Base-by-base conservation (phyloP, 78 protist species). In the Tieghemostelium lacteum region DNA sequence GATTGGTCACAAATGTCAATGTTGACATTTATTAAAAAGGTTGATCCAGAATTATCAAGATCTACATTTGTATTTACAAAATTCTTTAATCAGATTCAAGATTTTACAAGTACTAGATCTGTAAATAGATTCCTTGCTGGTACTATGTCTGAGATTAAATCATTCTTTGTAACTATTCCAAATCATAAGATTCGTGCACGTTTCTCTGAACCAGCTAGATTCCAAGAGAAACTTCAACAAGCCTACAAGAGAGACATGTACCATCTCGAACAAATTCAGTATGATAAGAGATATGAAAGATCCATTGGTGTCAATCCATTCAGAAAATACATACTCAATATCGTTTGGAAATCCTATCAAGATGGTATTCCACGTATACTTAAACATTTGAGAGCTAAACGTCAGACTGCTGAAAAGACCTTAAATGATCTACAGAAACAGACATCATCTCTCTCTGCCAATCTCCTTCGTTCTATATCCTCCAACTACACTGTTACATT, bases 281-380 rank as follows among this genome's bases (percentile, higher is more conserved):
- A 80, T 31, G 95, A 93, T 52, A 92, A 92, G 55, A 29, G 95
- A 52, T 91, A 91, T 58, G 95, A 93, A 67, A 64, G 87, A 58
- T 33, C 36, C 40, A 86, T 93, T 39, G 95, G 95, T 58, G 87
- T 76, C 49, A 16, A 54, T 49, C 85, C 95, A 60, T 83, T 86
- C n/a, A 67, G 87, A 54, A 55, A 67, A 36, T 78, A 87, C 85
- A 71, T 93, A 26, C 67, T 73, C 34, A 89, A 76, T 26, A 62
- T 73, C 22, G 70, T 61, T 64, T 87, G 92, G 92, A 73, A 85
- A 39, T 19, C 26, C 8, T 76, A 93, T 66, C 87, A 93, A 72
- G 93, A 93, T 49, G 61, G 61, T 76, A 60, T 76, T 12, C 95
- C 95, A 58, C 58, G 91, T 33, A 85, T 93, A 17, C 69, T 87